phyloP scores from a whole-genome alignment of 805 yeast species.

The Nakazawaea holstii region DNA sequence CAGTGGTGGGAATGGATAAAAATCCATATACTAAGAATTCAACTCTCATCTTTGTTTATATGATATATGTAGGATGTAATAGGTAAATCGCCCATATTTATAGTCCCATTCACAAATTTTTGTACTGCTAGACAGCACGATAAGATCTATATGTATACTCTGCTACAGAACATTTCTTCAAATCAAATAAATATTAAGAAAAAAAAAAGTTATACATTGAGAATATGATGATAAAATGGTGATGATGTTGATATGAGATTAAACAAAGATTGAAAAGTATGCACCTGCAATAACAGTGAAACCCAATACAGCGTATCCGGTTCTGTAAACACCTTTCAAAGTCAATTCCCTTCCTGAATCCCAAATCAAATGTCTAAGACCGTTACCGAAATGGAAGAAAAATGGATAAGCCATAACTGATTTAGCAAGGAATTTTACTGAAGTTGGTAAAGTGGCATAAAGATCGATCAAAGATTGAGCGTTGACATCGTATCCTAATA shows the following conservation, averaged over 20 bases:
- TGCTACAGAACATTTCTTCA: not conserved
- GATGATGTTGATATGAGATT: slow-evolving; percentile 12
- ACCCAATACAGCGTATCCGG: slow-evolving; percentile 83
- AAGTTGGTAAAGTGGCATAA: slow-evolving; percentile 60
- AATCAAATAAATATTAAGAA: not conserved
- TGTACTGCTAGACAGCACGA: too few relatives aligned
- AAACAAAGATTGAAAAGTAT: slow-evolving; percentile 39
- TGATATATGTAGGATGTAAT: too few relatives aligned
- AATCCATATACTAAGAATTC: too few relatives aligned
- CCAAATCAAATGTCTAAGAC: slow-evolving; percentile 93
- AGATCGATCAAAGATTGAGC: slow-evolving; percentile 46
- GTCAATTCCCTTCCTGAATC: slow-evolving; percentile 80
- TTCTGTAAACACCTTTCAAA: slow-evolving; percentile 82
- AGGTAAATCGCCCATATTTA: too few relatives aligned
- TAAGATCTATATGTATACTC: too few relatives aligned
- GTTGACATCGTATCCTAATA: slow-evolving; percentile 55
- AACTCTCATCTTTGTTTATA: too few relatives aligned
- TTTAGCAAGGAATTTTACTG: slow-evolving; percentile 59
- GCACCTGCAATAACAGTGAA: slow-evolving; percentile 54
- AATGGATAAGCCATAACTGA: slow-evolving; percentile 75
- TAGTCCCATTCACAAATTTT: too few relatives aligned
- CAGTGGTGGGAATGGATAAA: too few relatives aligned
- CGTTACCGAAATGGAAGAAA: slow-evolving; percentile 81
- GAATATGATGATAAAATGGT: not conserved
- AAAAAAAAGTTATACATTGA: not conserved